phyloP scores from a whole-genome alignment of 2,329 filamentous ascomycete genomes.

The Pestalotiopsis sp. region DNA sequence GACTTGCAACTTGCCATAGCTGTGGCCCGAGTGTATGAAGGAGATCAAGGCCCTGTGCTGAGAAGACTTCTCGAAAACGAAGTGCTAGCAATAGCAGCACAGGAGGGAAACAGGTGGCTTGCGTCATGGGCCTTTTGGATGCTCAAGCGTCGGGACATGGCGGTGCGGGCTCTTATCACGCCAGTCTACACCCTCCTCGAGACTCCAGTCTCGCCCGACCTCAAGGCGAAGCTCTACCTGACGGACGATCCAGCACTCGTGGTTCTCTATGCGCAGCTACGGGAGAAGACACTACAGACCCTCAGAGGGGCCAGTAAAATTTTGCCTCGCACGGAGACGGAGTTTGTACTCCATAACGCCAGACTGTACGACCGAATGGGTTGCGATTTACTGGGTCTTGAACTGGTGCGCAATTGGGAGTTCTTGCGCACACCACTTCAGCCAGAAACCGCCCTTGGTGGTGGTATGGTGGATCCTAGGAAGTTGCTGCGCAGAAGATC shows the following conservation, averaged over 20 bases:
- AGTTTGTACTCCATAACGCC: slow-evolving; percentile 86
- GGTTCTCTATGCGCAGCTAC: slow-evolving; percentile 83
- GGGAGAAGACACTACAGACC: slow-evolving; percentile 80
- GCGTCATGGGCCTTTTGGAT: slow-evolving; percentile 97
- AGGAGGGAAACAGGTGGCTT: slow-evolving; percentile 88
- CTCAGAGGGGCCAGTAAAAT: slow-evolving; percentile 84
- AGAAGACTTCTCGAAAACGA: slow-evolving; percentile 76
- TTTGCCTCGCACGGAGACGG: slow-evolving; percentile 79
- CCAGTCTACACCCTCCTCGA: slow-evolving; percentile 77
- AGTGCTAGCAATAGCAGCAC: slow-evolving; percentile 75
- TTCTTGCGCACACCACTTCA: slow-evolving; percentile 57
- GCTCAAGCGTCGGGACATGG: slow-evolving; percentile 78
- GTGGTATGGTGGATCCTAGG: slow-evolving; percentile 61
- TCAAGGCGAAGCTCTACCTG: slow-evolving; percentile 78
- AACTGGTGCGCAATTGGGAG: slow-evolving; percentile 82
- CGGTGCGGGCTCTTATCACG: slow-evolving; percentile 80
- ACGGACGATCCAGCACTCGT: slow-evolving; percentile 90
- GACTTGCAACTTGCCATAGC: slow-evolving; percentile 90
- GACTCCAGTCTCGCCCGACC: slow-evolving; percentile 67
- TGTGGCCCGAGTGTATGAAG: slow-evolving; percentile 85
- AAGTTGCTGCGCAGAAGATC: slow-evolving; percentile 71
- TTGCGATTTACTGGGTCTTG: slow-evolving; percentile 85
- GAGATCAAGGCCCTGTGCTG: slow-evolving; percentile 77
- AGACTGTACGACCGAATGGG: slow-evolving; percentile 88
- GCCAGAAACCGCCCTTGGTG: slow-evolving; percentile 39